Conservation (phyloP, 73 alveolate species). For the Uronychia binucleata region DNA sequence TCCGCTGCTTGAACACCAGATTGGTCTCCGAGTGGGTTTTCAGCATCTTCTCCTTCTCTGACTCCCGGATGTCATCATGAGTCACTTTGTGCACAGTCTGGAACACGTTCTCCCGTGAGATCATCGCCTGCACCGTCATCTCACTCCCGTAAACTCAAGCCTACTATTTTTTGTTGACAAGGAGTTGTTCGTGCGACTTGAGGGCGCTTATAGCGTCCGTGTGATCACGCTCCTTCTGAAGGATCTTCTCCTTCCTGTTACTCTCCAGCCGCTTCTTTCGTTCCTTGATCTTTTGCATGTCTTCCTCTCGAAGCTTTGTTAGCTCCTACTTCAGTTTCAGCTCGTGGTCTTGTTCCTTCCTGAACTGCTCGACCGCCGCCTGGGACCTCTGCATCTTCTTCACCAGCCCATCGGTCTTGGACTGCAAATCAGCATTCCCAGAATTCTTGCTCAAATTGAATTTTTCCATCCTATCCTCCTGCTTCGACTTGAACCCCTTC, state of each 20-base stretch:
- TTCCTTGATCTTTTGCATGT: conserved; percentile 37
- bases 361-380: conserved; percentile 20
- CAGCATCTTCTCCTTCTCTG: not conserved
- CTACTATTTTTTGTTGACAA: not conserved
- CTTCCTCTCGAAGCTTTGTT: conserved; percentile 37
- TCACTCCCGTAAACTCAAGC: not conserved
- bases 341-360: conserved; percentile 23
- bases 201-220: not conserved
- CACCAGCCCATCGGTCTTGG: not conserved
- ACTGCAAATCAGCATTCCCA: conserved; percentile 2
- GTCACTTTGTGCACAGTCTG: not conserved
- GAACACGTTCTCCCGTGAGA: not conserved
- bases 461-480: not conserved
- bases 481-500: not conserved
- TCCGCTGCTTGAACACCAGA: not conserved
- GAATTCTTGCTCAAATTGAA: not conserved
- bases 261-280: conserved; percentile 35
- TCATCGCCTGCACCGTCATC: not conserved
- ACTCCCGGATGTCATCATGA: not conserved
- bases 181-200: not conserved
- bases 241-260: conserved; percentile 16
- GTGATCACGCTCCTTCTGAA: conserved; percentile 7
- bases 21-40: not conserved
- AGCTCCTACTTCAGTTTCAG: conserved; percentile 17
- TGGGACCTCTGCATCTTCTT: conserved; percentile 16